Evolutionary conservation across 257 asterid species (phyloP).

Genomic region (Rauvolfia tetraphylla): DNA sequence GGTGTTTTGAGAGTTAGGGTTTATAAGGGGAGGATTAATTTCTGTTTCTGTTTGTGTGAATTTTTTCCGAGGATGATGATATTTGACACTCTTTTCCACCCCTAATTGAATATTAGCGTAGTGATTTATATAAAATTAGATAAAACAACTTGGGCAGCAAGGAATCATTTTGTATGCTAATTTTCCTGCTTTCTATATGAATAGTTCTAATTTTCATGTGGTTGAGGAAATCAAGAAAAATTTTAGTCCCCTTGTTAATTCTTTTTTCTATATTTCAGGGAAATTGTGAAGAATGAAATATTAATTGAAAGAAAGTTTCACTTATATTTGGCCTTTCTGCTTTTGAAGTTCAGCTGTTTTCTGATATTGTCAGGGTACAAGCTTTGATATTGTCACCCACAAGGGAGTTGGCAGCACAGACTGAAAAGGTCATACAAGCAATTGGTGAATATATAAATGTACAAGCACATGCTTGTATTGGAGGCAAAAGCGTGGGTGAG

Average conservation of each 20-base stretch:
- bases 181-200: background rate
- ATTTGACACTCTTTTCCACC: too few species aligned
- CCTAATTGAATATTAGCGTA: too few species aligned
- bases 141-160: too few species aligned
- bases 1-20: background rate
- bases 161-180: background rate
- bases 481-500: constrained; percentile 97
- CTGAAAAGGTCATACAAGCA: constrained; percentile 84
- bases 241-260: background rate
- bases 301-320: background rate
- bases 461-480: constrained; percentile 95
- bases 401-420: constrained; percentile 95
- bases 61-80: background rate
- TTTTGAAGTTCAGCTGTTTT: background rate
- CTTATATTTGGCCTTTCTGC: background rate
- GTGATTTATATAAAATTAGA: too few species aligned
- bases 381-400: constrained; percentile 95
- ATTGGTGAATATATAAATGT: constrained; percentile 81
- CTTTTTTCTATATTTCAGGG: background rate
- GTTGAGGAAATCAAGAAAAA: background rate
- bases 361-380: constrained; percentile 57
- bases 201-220: background rate
- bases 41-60: constrained; percentile 5
- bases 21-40: background rate
- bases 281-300: background rate